Conservation (phyloP, 2,329 filamentous ascomycete genomes). For the Calonectria henricotiae region DNA sequence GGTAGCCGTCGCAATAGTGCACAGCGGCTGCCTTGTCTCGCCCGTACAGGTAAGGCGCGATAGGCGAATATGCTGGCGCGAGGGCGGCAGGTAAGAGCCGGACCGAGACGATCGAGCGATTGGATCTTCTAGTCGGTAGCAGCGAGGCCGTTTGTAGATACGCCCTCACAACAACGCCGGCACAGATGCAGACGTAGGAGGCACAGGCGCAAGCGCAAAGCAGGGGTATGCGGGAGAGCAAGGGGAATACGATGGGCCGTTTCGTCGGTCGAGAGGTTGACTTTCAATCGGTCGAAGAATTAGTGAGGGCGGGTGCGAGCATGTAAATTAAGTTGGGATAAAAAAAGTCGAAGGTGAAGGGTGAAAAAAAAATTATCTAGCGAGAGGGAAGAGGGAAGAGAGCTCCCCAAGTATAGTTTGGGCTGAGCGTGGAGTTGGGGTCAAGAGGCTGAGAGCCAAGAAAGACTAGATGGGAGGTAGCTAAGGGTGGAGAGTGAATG, state of each 20-base stretch:
- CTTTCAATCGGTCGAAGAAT: slow-evolving; percentile 35
- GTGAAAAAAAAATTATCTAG: slow-evolving; percentile 2
- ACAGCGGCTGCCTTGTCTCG: slow-evolving; percentile 21
- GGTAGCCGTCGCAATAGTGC: slow-evolving; percentile 30
- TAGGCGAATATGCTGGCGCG: slow-evolving; percentile 24
- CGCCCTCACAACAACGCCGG: slow-evolving; percentile 19
- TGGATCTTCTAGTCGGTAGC: slow-evolving; percentile 23
- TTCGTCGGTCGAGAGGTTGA: slow-evolving; percentile 20
- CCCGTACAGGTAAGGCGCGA: slow-evolving; percentile 30
- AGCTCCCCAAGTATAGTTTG: not conserved
- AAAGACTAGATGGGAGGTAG: slow-evolving; percentile 31
- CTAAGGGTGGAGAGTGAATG: slow-evolving; percentile 34
- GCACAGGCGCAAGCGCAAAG: slow-evolving; percentile 17
- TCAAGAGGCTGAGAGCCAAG: slow-evolving; percentile 33
- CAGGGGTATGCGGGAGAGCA: slow-evolving; percentile 23
- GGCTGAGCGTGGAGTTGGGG: slow-evolving; percentile 30
- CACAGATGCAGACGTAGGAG: slow-evolving; percentile 8
- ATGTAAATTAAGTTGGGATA: not conserved
- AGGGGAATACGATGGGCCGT: slow-evolving; percentile 26
- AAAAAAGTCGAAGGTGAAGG: not conserved
- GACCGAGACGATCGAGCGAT: slow-evolving; percentile 24
- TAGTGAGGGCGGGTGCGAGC: slow-evolving; percentile 12
- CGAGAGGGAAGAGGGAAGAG: slow-evolving; percentile 18
- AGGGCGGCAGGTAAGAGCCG: slow-evolving; percentile 20
- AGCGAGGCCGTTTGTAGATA: slow-evolving; percentile 21